Conservation (phyloP, 73 alveolate genomes). For the Breviolum minutum region DNA sequence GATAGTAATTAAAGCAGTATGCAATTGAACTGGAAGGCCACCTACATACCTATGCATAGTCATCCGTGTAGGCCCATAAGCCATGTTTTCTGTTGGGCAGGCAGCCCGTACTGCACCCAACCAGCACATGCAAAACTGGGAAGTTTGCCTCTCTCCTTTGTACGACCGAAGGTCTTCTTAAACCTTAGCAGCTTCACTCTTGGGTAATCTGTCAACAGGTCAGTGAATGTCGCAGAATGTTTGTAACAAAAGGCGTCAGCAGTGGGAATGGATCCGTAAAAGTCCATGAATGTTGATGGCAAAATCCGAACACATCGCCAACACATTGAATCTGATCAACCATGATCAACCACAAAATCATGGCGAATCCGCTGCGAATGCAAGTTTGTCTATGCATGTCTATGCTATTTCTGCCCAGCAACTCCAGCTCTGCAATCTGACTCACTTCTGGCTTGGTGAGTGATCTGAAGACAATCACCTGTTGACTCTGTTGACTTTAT, state of each 20-base stretch:
- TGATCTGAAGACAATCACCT: slow-evolving; percentile 95
- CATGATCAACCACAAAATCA: no score
- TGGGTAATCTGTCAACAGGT: no score
- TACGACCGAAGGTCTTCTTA: slow-evolving; percentile 92
- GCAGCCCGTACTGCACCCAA: background rate
- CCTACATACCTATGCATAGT: no score
- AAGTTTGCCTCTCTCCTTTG: slow-evolving; percentile 71
- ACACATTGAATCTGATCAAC: background rate
- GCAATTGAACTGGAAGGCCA: no score
- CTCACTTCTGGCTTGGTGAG: slow-evolving; percentile 95
- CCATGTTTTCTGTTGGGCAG: no score
- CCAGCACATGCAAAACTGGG: background rate
- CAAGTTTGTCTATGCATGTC: background rate
- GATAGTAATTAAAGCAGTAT: no score
- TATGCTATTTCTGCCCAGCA: background rate
- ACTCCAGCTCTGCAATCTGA: slow-evolving; percentile 94
- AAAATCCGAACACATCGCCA: background rate
- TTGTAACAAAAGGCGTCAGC: no score
- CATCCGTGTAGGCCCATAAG: no score
- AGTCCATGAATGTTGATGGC: background rate
- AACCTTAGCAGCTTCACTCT: slow-evolving; percentile 10
- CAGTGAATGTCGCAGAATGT: no score
- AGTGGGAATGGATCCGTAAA: no score
- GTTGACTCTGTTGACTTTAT: background rate
- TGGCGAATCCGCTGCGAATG: no score